These are phyloP conservation scores for Achaetomium macrosporum DNA, from an alignment of 2,329 filamentous ascomycete species.

Conservation along the genomic window DNA sequence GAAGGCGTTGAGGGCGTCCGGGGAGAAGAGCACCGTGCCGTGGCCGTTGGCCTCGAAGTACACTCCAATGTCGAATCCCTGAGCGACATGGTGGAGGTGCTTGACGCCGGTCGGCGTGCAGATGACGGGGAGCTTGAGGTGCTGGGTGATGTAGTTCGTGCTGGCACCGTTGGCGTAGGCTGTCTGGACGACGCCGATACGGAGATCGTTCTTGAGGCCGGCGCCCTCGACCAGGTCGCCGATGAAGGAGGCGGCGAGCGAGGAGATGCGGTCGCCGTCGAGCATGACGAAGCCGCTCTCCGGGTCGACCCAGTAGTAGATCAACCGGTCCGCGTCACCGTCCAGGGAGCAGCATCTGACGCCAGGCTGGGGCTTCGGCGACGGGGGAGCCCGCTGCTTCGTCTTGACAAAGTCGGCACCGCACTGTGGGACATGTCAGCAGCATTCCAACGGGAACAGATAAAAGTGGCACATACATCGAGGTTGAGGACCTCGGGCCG, in stretches of 20 bases:
- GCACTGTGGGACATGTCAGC: slow-evolving; percentile 48
- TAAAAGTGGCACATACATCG: slow-evolving; percentile 53
- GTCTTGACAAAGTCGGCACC: slow-evolving; percentile 98
- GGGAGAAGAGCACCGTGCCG: slow-evolving; percentile 91
- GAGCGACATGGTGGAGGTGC: slow-evolving; percentile 93
- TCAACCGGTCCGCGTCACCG: slow-evolving; percentile 89
- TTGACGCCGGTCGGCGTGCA: slow-evolving; percentile 96
- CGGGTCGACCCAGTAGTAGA: slow-evolving; percentile 51
- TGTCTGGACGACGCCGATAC: slow-evolving; percentile 92
- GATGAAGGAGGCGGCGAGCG: slow-evolving; percentile 88
- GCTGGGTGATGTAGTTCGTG: slow-evolving; percentile 85
- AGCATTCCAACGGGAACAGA: background rate
- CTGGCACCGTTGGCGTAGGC: slow-evolving; percentile 96
- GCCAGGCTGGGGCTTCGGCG: slow-evolving; percentile 67
- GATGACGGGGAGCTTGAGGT: slow-evolving; percentile 80
- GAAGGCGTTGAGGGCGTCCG: slow-evolving; percentile 74
- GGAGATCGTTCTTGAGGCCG: slow-evolving; percentile 71
- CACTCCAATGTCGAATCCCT: slow-evolving; percentile 89
- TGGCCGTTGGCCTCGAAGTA: slow-evolving; percentile 99
- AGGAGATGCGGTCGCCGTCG: slow-evolving; percentile 94
- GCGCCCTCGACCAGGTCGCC: slow-evolving; percentile 78
- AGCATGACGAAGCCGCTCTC: slow-evolving; percentile 84
- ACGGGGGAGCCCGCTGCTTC: slow-evolving; percentile 81
- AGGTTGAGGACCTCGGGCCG: slow-evolving; percentile 84
- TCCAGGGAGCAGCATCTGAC: slow-evolving; percentile 87